phyloP scores from a whole-genome alignment of 495 filamentous ascomycete genomes.

The Neurospora sp. region DNA sequence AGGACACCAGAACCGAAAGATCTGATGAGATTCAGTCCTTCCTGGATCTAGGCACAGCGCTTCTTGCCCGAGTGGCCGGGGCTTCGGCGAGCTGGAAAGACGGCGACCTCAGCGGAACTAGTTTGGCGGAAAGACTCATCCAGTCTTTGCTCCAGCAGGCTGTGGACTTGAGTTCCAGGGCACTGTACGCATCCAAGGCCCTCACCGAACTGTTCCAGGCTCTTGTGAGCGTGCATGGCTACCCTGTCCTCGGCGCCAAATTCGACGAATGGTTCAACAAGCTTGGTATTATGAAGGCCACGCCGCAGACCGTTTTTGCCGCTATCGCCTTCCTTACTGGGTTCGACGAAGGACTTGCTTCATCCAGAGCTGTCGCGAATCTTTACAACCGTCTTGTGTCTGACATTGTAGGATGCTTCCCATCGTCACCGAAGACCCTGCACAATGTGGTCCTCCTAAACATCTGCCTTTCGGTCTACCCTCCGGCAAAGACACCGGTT shows the following conservation, averaged over 20 bases:
- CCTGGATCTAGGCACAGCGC: constrained; percentile 43
- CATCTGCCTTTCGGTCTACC: constrained; percentile 32
- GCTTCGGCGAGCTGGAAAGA: constrained; percentile 21
- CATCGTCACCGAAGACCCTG: constrained; percentile 27
- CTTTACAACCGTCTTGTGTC: constrained; percentile 46
- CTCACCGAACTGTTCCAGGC: constrained; percentile 31
- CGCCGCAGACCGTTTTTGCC: constrained; percentile 34
- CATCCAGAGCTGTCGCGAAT: constrained; percentile 31
- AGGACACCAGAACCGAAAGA: constrained; percentile 32
- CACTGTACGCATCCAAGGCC: constrained; percentile 41
- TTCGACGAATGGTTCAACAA: constrained; percentile 33
- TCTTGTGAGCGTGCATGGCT: constrained; percentile 28
- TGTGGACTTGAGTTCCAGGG: constrained; percentile 18
- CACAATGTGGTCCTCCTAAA: constrained; percentile 35
- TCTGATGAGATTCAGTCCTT: constrained; percentile 49
- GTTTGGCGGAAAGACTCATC: constrained; percentile 25
- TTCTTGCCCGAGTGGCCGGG: constrained; percentile 41
- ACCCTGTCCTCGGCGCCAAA: constrained; percentile 9
- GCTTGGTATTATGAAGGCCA: constrained; percentile 27
- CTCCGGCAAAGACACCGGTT: constrained; percentile 37
- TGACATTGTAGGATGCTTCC: constrained; percentile 36
- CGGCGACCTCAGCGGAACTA: constrained; percentile 12
- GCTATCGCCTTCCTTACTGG: constrained; percentile 45
- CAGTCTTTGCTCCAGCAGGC: constrained; percentile 26
- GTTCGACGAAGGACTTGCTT: constrained; percentile 36